Conservation (phyloP, 257 asterid genomes). For the Nicotiana noctiflora region DNA sequence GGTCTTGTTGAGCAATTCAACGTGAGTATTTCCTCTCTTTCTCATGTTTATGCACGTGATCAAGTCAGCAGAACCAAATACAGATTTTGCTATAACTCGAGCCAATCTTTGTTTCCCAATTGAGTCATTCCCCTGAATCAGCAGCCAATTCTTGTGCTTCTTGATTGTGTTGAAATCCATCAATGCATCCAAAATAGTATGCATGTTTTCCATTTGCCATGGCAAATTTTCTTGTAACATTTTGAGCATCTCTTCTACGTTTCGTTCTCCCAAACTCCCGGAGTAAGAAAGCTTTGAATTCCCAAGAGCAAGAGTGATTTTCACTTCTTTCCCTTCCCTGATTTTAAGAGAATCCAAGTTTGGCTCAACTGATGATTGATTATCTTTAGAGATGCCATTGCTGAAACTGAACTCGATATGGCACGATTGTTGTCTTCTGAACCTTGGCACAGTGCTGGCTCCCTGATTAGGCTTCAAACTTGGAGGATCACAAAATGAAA, state of each 20-base stretch:
- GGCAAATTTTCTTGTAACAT: constrained; percentile 53
- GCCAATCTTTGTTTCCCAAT: constrained; percentile 59
- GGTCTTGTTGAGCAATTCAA: constrained; percentile 40
- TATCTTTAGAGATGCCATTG: constrained; percentile 27
- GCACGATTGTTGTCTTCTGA: constrained; percentile 73
- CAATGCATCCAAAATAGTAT: constrained; percentile 37
- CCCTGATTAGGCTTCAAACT: constrained; percentile 28
- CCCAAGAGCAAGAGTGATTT: constrained; percentile 66
- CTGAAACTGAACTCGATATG: constrained; percentile 63
- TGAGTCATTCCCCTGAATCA: constrained; percentile 61
- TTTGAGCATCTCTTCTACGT: constrained; percentile 4
- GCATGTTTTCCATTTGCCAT: constrained; percentile 56
- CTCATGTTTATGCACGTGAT: constrained; percentile 41
- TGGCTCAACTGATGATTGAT: constrained; percentile 24
- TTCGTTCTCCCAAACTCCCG: neutral
- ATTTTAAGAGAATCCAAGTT: constrained; percentile 51
- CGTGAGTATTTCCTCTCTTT: constrained; percentile 8
- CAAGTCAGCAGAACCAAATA: constrained; percentile 54
- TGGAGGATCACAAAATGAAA: constrained; percentile 40
- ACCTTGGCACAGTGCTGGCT: constrained; percentile 44
- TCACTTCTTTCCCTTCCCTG: constrained; percentile 52
- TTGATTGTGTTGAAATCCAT: constrained; percentile 10
- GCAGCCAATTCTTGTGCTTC: constrained; percentile 31
- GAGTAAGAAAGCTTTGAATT: constrained; percentile 29
- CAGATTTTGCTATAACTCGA: constrained; percentile 35